Percentiles rank a stretch among this genome's conserved stretches.
Evolutionary conservation across 768 basidiomycete genomes (phyloP).

Genomic region (Mycena filopes): DNA sequence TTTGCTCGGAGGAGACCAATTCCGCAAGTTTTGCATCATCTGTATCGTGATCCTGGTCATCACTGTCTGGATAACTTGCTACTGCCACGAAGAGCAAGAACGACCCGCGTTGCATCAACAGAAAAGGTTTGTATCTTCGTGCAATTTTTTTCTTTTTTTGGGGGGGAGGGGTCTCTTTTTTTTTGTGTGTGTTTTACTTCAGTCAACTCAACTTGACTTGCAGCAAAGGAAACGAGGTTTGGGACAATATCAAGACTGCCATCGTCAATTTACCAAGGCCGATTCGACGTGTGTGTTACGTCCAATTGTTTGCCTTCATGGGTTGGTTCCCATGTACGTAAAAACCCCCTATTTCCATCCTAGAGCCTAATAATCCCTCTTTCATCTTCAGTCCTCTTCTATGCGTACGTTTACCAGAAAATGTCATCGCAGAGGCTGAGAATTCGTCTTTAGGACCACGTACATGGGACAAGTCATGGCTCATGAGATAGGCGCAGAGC

Average conservation of each 20-base stretch:
- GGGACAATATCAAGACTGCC: constrained; percentile 81
- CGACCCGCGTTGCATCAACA: constrained; percentile 56
- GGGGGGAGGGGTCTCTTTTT: too few relatives aligned
- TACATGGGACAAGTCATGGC: constrained; percentile 97
- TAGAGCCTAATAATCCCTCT: too few relatives aligned
- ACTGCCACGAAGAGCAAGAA: constrained; percentile 83
- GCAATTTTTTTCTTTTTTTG: constrained; percentile 1
- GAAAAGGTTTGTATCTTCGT: constrained; percentile 48
- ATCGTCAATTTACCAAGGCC: constrained; percentile 82
- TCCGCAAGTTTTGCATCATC: constrained; percentile 94
- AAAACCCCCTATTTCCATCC: too few relatives aligned
- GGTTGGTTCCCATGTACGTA: constrained; percentile 99
- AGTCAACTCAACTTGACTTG: not conserved
- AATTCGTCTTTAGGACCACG: constrained; percentile 71
- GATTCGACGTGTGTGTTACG: constrained; percentile 89
- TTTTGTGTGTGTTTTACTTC: too few relatives aligned
- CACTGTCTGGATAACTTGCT: constrained; percentile 92
- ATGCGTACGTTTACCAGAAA: constrained; percentile 63
- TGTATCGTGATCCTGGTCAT: constrained; percentile 80
- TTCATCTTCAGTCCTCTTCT: too few relatives aligned
- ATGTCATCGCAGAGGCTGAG: not conserved
- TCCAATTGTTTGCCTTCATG: constrained; percentile 97
- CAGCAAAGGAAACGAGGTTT: constrained; percentile 76
- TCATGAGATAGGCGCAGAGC: constrained; percentile 74
- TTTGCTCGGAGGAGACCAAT: constrained; percentile 90